Base-by-base conservation (phyloP, 2,329 filamentous ascomycete genomes). In the Aspergillus luchuensis region DNA sequence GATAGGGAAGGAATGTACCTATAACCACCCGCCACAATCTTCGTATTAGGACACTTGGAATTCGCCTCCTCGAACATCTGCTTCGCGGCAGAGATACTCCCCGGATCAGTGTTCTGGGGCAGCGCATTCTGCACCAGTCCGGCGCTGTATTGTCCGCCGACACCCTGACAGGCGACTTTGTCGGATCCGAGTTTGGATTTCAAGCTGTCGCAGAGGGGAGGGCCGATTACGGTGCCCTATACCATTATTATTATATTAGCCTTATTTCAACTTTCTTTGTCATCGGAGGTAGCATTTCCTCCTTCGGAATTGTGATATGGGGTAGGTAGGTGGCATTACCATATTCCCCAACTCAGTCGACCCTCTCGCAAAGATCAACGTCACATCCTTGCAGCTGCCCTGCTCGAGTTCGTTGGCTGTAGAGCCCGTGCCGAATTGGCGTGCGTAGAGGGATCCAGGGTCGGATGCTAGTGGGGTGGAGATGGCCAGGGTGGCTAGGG, bases 1-100 rank as follows among this genome's bases (percentile, higher is more conserved):
- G n/a, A n/a, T n/a, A n/a, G n/a, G 17, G 17, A 19, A 19, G 17
- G 17, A 21, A 21, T 43, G 30, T 64, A 79, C 78, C 78, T 79
- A 56, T 74, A 74, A 7, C 80, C 81, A 47, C 77, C 80, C 2
- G 79, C 76, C 0, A 81, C 71, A 25, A 82, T 74, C 43, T 74
- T 71, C 0, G 80, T 72, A 19, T 76, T 67, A 8, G 80, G 80
- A 57, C 81, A 83, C 63, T 80, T 80, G 8, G 67, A 67, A 66
- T 72, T 63, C 13, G 81, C 80, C 21, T 76, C 57, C 3, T 72
- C 66, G 66, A 82, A 78, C 36, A 80, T 74, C 4, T 71, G 67
- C 23, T 73, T 74, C 36, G 78, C 79, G 57, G 79, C 79, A 1
- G 70, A 57, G 59, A 83, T 81, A 33, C 64, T 63, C 2, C 54